Conservation (phyloP, 1,139 yeast genomes). For the Schwanniomyces etchellsii region DNA sequence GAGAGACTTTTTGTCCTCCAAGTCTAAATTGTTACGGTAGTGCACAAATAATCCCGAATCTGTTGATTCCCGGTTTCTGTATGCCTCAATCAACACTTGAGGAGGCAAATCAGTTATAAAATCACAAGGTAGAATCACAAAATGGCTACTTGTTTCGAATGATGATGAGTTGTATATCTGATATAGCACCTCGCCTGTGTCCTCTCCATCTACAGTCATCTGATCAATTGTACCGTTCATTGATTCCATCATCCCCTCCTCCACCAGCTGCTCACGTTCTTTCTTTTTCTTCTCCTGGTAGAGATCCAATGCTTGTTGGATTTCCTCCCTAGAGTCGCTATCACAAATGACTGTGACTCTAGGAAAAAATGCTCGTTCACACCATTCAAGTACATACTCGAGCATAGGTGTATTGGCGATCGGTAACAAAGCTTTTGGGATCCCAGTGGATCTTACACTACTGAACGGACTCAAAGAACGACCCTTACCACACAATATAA, state of each 20-base stretch:
- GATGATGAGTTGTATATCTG: constrained; percentile 40
- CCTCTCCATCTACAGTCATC: constrained; percentile 38
- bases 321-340: constrained; percentile 19
- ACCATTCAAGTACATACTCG: constrained; percentile 87
- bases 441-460: constrained; percentile 49
- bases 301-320: constrained; percentile 41
- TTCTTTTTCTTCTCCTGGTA: constrained; percentile 20
- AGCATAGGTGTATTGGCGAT: constrained; percentile 90
- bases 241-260: constrained; percentile 6
- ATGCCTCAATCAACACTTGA: constrained; percentile 77
- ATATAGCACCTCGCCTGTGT: constrained; percentile 60
- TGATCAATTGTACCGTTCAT: constrained; percentile 15
- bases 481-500: constrained; percentile 86
- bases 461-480: constrained; percentile 68
- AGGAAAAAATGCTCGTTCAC: constrained; percentile 76
- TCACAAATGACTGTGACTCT: constrained; percentile 39
- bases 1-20: constrained; percentile 64
- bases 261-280: constrained; percentile 6
- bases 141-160: constrained; percentile 37
- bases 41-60: constrained; percentile 70
- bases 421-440: constrained; percentile 82
- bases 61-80: constrained; percentile 58
- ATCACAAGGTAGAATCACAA: constrained; percentile 87
- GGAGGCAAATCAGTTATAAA: constrained; percentile 90
- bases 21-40: constrained; percentile 67